Evolutionary conservation across 805 yeast species (phyloP).

Genomic region (Teunomyces gatunensis): DNA sequence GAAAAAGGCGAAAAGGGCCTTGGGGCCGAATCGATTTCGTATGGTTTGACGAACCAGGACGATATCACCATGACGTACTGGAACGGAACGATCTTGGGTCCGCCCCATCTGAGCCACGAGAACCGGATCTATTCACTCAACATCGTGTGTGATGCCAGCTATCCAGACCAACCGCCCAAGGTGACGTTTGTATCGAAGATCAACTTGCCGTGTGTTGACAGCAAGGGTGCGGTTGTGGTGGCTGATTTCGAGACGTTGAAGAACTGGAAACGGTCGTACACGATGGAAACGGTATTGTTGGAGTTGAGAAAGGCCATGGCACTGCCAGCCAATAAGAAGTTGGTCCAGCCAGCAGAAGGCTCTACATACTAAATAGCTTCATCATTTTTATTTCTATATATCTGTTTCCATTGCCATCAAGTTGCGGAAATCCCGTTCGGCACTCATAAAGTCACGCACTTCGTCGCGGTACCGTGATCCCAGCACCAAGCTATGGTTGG

Average conservation of each 20-base stretch:
- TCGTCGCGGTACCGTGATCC: constrained; percentile 22
- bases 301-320: constrained; percentile 90
- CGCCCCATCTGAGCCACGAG: constrained; percentile 87
- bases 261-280: constrained; percentile 85
- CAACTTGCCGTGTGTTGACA: constrained; percentile 88
- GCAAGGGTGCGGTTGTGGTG: constrained; percentile 49
- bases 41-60: constrained; percentile 86
- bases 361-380: constrained; percentile 44
- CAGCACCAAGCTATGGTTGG: constrained; percentile 26
- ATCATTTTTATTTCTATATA: not conserved
- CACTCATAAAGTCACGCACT: constrained; percentile 34
- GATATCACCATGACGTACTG: constrained; percentile 92
- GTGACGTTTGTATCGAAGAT: constrained; percentile 80
- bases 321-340: constrained; percentile 70
- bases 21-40: constrained; percentile 95
- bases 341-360: constrained; percentile 92
- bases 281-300: constrained; percentile 88
- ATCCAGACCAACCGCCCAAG: constrained; percentile 87
- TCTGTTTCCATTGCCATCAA: constrained; percentile 25
- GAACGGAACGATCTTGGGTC: constrained; percentile 98
- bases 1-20: constrained; percentile 98
- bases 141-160: constrained; percentile 75
- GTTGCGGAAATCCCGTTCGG: constrained; percentile 36
- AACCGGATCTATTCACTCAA: constrained; percentile 86
- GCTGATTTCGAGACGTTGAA: constrained; percentile 62